Evolutionary conservation across 1,284 basidiomycete genomes (phyloP), one percentile per base, ranked within the genome.

Genomic region (Leucoagaricus sp.): DNA sequence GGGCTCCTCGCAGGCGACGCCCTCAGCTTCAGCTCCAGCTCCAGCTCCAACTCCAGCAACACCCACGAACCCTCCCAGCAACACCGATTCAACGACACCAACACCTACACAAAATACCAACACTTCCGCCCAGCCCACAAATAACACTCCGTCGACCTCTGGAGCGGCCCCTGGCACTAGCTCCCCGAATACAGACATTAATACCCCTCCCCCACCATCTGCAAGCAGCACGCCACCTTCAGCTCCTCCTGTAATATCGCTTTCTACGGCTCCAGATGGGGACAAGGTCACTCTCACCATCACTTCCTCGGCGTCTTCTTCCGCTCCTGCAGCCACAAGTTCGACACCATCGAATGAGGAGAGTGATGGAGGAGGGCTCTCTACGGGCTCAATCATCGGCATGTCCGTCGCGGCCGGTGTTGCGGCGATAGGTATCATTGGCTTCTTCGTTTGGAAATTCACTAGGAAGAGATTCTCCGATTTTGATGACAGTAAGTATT

Each of bases 401-500:
- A 75, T 93, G 57, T 86, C 88, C 0, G 88, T 93, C 25, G 85
- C 89, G 9, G 90, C 88, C 38, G 89, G 88, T 57, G 75, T 91
- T 54, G 87, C 87, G 26, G 69, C 85, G 19, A 71, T 93, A 63
- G 86, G 81, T 9, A 78, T 93, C 48, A 70, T 86, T 53, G 82
- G 75, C 10, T 92, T 93, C 74, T 81, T 91, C 62, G 73, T 89
- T 38, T 93, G 91, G 91, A 93, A 93, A 69, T 83, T 91, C 67
- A 89, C 86, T 2, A 80, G 86, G 63, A 93, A 92, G 69, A 84
- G 86, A 60, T 84, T 85, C 67, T 63, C 74, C 53, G 85, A 88
- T 62, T 90, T 89, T 64, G 87, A 92, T 65, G 87, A 89, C 73
- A 85, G 89, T 89, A 71, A 64, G 87, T 82, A 61, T 57, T 55